These are phyloP conservation scores for Linnemannia hyalina DNA, from an alignment of 192 early-diverging fungal species.

Conservation along the genomic window DNA sequence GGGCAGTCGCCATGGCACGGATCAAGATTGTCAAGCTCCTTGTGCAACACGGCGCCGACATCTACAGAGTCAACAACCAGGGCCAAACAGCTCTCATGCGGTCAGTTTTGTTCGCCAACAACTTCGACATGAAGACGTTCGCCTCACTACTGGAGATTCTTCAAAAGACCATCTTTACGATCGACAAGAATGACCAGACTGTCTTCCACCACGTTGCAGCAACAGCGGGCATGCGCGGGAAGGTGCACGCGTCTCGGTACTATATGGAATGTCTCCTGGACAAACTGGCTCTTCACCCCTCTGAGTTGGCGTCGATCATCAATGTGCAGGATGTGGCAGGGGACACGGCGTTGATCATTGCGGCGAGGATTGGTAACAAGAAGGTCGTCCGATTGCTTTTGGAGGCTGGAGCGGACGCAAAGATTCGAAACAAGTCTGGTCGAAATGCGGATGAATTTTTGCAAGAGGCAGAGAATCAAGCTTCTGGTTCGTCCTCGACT, in stretches of 20 bases:
- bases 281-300: slow-evolving; percentile 72
- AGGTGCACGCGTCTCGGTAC: slow-evolving; percentile 82
- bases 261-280: slow-evolving; percentile 92
- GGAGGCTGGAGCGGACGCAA: slow-evolving; percentile 71
- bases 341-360: slow-evolving; percentile 81
- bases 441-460: slow-evolving; percentile 75
- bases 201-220: slow-evolving; percentile 93
- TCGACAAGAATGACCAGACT: slow-evolving; percentile 85
- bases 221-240: slow-evolving; percentile 77
- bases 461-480: slow-evolving; percentile 41
- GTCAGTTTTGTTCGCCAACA: slow-evolving; percentile 90
- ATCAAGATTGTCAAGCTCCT: slow-evolving; percentile 81
- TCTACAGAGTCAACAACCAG: slow-evolving; percentile 78
- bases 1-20: slow-evolving; percentile 93
- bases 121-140: slow-evolving; percentile 88
- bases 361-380: slow-evolving; percentile 68
- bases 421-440: slow-evolving; percentile 76
- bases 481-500: slow-evolving; percentile 15
- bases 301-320: slow-evolving; percentile 81
- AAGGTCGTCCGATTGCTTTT: slow-evolving; percentile 71
- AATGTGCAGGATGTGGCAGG: slow-evolving; percentile 87
- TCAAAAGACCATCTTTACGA: slow-evolving; percentile 77
- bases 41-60: slow-evolving; percentile 81
- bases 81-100: slow-evolving; percentile 95
- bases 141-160: slow-evolving; percentile 78